Base-by-base conservation (phyloP, 1,284 basidiomycete genomes). In the Sanghuangporus sanghuang region DNA sequence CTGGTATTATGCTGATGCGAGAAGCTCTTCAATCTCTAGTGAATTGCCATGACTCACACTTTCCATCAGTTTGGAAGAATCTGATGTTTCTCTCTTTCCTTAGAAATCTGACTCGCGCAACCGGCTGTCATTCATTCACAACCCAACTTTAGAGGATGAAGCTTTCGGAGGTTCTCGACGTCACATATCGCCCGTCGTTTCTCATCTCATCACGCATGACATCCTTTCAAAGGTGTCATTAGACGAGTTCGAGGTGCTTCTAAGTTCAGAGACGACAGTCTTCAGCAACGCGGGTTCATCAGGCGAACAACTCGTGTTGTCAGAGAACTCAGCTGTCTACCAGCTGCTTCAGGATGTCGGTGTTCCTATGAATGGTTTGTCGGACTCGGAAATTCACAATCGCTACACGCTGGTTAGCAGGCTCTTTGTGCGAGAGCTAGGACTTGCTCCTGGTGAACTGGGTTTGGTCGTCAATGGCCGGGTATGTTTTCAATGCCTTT, bases 401-500 rank as follows among this genome's bases (percentile, higher is more conserved):
- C 67, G 73, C 11, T 85, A 79, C 65, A 69, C 82, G 5, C 77
- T 72, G 50, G 71, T 77, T 0, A 77, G 80, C 64, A 75, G 76
- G 42, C 70, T 83, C 36, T 68, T 89, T 27, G 75, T 76, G 3
- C 76, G 80, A 23, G 79, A 81, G 52, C 69, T 95, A 1, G 81
- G 81, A 1, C 68, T 95, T 42, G 68, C 73, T 11, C 80, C 83
- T 1, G 86, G 87, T 0, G 74, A 86, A 62, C 78, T 79, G 16
- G 89, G 81, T 1, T 64, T 97, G 21, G 68, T 95, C 44, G 77
- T 92, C 57, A 96, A 96, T 69, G 95, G 95, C 44, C 80, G 95
- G 39, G 93, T 95, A 71, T 71, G 83, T 70, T 72, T 21, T 38
- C 49, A 0, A 32, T 32, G 8, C 44, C 44, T 46, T 46, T 46